phyloP scores from a whole-genome alignment of 768 basidiomycete species.

The Punctularia strigosozonata region DNA sequence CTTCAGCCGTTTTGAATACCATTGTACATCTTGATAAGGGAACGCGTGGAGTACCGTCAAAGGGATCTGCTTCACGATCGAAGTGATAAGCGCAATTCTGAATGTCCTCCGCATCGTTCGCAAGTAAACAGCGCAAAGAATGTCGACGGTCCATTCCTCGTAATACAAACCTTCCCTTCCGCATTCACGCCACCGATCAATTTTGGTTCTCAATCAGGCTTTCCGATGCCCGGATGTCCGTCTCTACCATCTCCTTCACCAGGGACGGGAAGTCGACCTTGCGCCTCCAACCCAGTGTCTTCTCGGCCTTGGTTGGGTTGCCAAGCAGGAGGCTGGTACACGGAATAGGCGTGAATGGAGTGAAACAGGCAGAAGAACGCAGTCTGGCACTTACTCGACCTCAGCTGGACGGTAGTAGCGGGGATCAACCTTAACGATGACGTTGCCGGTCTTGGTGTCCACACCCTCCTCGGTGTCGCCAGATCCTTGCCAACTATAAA shows the following conservation, averaged over 20 bases:
- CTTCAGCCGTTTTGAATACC: no score
- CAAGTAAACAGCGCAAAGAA: no score
- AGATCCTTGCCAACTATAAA: constrained; percentile 58
- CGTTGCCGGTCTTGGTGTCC: constrained; percentile 54
- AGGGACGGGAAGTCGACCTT: constrained; percentile 72
- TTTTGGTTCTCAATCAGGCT: constrained; percentile 81
- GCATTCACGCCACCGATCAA: constrained; percentile 27
- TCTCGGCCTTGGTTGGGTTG: constrained; percentile 85
- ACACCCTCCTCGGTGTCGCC: constrained; percentile 73
- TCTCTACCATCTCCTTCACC: constrained; percentile 85
- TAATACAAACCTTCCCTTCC: no score
- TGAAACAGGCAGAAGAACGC: neutral
- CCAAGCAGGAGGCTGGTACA: constrained; percentile 66
- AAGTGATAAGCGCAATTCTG: no score
- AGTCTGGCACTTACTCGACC: constrained; percentile 90
- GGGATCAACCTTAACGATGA: constrained; percentile 76
- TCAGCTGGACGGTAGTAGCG: constrained; percentile 92
- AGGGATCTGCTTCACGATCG: no score
- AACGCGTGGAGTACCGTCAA: no score
- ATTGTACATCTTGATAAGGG: no score
- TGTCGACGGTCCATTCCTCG: no score
- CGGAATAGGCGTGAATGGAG: neutral
- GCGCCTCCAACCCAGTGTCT: constrained; percentile 83
- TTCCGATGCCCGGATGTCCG: constrained; percentile 63
- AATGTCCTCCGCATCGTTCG: no score